These are phyloP conservation scores for Epichloe sibirici DNA, from an alignment of 2,329 filamentous ascomycete species.

Conservation along the genomic window DNA sequence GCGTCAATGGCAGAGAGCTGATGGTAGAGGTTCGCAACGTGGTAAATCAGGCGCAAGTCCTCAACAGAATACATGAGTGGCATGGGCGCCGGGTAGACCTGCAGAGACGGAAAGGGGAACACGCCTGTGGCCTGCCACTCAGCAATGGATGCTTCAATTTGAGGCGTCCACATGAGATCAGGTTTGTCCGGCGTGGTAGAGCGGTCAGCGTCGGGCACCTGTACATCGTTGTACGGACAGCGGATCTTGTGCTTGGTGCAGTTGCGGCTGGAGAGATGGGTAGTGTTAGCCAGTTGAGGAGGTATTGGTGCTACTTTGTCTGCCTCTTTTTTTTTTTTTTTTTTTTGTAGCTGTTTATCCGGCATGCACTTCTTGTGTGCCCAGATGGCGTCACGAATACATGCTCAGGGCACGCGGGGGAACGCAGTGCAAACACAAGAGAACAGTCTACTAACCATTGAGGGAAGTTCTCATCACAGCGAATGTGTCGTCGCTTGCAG, in stretches of 20 bases:
- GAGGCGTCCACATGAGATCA: slow-evolving; percentile 73
- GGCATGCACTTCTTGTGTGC: not conserved
- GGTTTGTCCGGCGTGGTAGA: slow-evolving; percentile 49
- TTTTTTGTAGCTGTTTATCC: not conserved
- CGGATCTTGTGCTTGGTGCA: slow-evolving; percentile 98
- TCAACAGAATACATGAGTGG: slow-evolving; percentile 62
- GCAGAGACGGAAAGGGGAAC: slow-evolving; percentile 74
- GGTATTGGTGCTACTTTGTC: not conserved
- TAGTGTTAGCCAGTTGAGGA: slow-evolving; percentile 6
- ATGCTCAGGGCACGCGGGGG: not conserved
- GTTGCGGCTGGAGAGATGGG: slow-evolving; percentile 56
- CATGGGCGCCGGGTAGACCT: slow-evolving; percentile 61
- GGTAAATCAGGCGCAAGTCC: slow-evolving; percentile 80
- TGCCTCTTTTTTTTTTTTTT: not conserved
- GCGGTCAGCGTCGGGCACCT: slow-evolving; percentile 48
- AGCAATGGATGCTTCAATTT: slow-evolving; percentile 70
- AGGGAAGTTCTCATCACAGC: slow-evolving; percentile 94
- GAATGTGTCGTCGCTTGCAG: slow-evolving; percentile 93
- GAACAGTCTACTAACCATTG: slow-evolving; percentile 59
- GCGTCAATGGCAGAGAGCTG: slow-evolving; percentile 68
- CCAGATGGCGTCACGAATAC: slow-evolving; percentile 2
- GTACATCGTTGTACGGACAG: slow-evolving; percentile 92
- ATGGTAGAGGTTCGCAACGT: slow-evolving; percentile 75
- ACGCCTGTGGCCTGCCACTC: slow-evolving; percentile 74
- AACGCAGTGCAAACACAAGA: not conserved